A percentile compares a stretch with the other conserved stretches of the same genome.
Evolutionary conservation across 805 yeast genomes (phyloP).

Genomic region (Spathaspora hagerdaliae): DNA sequence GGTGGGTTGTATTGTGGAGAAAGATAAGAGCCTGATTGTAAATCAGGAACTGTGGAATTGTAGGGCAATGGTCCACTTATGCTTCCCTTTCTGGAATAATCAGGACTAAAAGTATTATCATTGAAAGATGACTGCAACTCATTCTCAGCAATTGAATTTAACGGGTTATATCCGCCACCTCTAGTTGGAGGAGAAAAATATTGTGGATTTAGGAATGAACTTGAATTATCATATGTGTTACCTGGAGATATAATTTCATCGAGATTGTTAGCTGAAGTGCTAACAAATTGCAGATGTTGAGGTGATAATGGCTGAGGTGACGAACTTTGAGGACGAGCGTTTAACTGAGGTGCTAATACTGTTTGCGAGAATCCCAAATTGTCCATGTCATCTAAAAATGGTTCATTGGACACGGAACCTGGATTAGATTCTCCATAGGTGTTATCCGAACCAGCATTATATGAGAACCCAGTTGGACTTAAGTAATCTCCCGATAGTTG

Average conservation of each 20-base stretch:
- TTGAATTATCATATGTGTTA: conserved; percentile 1
- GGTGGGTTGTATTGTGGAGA: conserved; percentile 30
- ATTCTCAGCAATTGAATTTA: conserved; percentile 32
- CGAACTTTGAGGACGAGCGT: conserved; percentile 1
- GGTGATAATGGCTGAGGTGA: conserved; percentile 3
- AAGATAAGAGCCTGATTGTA: conserved; percentile 26
- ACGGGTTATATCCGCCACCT: conserved; percentile 18
- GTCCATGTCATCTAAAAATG: conserved; percentile 28
- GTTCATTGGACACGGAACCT: conserved; percentile 21
- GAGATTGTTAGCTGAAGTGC: conserved; percentile 19
- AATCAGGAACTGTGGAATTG: conserved; percentile 10
- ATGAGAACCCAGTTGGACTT: conserved; percentile 8
- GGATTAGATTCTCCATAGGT: conserved; percentile 8
- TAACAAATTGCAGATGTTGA: conserved; percentile 7
- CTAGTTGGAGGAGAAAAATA: conserved; percentile 38
- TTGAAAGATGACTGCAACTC: background rate
- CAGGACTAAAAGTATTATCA: conserved; percentile 25
- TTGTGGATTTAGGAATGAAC: conserved; percentile 29
- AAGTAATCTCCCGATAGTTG: conserved; percentile 6
- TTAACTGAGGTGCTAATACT: conserved; percentile 7
- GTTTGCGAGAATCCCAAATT: conserved; percentile 4
- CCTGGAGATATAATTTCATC: conserved; percentile 37
- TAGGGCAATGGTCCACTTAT: conserved; percentile 23
- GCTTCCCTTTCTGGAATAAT: conserved; percentile 26
- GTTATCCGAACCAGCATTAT: conserved; percentile 2